phyloP scores from a whole-genome alignment of 1,139 yeast species.

The Debaryomyces subglobosus region DNA sequence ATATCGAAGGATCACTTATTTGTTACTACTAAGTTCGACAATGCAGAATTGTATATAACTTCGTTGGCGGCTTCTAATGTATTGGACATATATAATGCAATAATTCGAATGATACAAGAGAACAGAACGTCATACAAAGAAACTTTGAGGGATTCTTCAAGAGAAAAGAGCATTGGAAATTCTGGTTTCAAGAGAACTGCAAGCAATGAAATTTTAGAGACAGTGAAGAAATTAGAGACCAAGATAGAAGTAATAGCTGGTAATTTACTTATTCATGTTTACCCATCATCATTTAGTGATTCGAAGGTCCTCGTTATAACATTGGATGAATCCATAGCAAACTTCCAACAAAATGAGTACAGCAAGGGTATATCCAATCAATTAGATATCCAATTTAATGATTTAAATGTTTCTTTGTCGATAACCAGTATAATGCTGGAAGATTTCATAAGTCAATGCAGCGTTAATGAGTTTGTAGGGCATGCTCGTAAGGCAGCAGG shows the following conservation, averaged over 20 bases:
- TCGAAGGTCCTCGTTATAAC: constrained; percentile 69
- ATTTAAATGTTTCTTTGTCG: constrained; percentile 68
- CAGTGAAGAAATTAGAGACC: constrained; percentile 53
- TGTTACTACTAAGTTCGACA: constrained; percentile 57
- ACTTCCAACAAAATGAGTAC: constrained; percentile 60
- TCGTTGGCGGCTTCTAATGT: constrained; percentile 85
- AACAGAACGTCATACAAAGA: constrained; percentile 73
- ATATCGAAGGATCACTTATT: constrained; percentile 62
- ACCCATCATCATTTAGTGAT: constrained; percentile 78
- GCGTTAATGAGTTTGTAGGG: constrained; percentile 57
- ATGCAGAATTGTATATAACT: constrained; percentile 67
- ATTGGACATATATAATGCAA: constrained; percentile 73
- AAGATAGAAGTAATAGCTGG: constrained; percentile 65
- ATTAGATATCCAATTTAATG: constrained; percentile 56
- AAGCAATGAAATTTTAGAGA: constrained; percentile 37
- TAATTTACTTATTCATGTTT: constrained; percentile 60
- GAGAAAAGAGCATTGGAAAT: constrained; percentile 13
- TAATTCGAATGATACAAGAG: constrained; percentile 73
- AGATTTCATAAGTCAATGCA: constrained; percentile 42
- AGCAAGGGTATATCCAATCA: constrained; percentile 52
- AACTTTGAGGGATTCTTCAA: constrained; percentile 59
- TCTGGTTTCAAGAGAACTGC: constrained; percentile 17
- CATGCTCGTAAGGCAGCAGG: constrained; percentile 69
- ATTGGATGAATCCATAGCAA: constrained; percentile 61
- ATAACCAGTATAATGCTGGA: constrained; percentile 50